Conservation (phyloP, 2,329 filamentous ascomycete genomes). For the Metarhizium guizhouense region DNA sequence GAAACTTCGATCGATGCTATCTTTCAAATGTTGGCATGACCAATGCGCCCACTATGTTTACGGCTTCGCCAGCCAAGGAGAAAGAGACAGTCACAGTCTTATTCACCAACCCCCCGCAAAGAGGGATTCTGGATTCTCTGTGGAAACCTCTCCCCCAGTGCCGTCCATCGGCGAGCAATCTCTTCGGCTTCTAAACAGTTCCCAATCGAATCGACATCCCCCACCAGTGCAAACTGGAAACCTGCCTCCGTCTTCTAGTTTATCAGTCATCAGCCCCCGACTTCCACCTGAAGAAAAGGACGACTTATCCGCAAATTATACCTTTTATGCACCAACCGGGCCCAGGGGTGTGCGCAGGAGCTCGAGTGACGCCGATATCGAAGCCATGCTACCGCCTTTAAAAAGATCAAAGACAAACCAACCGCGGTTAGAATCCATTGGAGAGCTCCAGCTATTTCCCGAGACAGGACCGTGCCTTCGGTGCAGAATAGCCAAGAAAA, state of each 20-base stretch:
- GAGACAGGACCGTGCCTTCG: conserved; percentile 41
- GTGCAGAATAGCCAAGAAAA: conserved; percentile 37
- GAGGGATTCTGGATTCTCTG: conserved; percentile 36
- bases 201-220: conserved; percentile 1
- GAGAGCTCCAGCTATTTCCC: conserved; percentile 41
- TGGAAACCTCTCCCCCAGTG: conserved; percentile 13
- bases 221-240: conserved; percentile 3
- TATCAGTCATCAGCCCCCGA: conserved; percentile 9
- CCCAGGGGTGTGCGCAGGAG: conserved; percentile 18
- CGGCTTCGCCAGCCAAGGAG: conserved; percentile 41
- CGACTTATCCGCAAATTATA: conserved; percentile 4
- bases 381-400: conserved; percentile 44
- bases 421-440: conserved; percentile 46
- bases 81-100: conserved; percentile 41
- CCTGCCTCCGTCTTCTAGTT: conserved; percentile 1
- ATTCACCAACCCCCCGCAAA: conserved; percentile 33
- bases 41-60: conserved; percentile 50
- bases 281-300: conserved; percentile 6
- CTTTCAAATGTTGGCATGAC: conserved; percentile 47
- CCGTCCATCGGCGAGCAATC: conserved; percentile 1
- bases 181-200: not conserved
- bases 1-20: conserved; percentile 9
- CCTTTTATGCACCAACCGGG: not conserved
- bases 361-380: conserved; percentile 37
- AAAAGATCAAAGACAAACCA: conserved; percentile 44